Evolutionary conservation across 75 land plant genomes (phyloP), one percentile per base, ranked within the genome.

Genomic region (Cupressus sempervirens): DNA sequence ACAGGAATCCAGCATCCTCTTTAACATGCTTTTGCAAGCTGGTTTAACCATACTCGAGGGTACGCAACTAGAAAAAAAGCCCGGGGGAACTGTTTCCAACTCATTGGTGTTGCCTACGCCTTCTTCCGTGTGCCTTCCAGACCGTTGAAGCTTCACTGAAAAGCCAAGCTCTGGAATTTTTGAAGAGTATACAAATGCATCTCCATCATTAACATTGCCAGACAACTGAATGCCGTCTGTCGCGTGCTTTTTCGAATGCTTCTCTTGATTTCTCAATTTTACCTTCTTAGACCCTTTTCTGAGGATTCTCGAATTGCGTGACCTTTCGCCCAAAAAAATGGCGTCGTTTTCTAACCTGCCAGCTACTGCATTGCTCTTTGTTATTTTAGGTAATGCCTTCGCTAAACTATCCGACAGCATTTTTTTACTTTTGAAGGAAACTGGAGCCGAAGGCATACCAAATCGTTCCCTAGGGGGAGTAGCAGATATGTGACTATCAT

Each of bases 401-500:
- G 20, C 40, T 45, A 82, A 11, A 82, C 34, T 58, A 82, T 90
- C 56, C 73, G 83, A 32, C n/a, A 30, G 14, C 29, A 26, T 12
- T 79, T 79, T 79, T n/a, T 43, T 45, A 45, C 45, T 79, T 79
- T 45, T 45, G 52, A 9, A 26, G 52, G 81, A 79, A 9, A 30
- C 45, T 45, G 3, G 50, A 23, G 50, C 26, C 45, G 81, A 45
- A 45, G 81, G 46, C 26, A 43, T 43, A 45, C n/a, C 50, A 43
- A n/a, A 14, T n/a, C n/a, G 81, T 32, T 79, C 41, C 81, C 81
- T 79, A 79, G 81, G 81, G 11, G 81, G 81, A 79, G 81, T 79
- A 30, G 81, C 32, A 23, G 81, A 79, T 79, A 79, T 45, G 50
- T 79, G 52, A 79, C 81, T 79, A 40, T 79, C 81, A 79, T 79